Evolutionary conservation across 1,284 basidiomycete genomes (phyloP), one percentile per base, ranked within the genome.

Genomic region (Ceratorhiza oryzae-sativae): DNA sequence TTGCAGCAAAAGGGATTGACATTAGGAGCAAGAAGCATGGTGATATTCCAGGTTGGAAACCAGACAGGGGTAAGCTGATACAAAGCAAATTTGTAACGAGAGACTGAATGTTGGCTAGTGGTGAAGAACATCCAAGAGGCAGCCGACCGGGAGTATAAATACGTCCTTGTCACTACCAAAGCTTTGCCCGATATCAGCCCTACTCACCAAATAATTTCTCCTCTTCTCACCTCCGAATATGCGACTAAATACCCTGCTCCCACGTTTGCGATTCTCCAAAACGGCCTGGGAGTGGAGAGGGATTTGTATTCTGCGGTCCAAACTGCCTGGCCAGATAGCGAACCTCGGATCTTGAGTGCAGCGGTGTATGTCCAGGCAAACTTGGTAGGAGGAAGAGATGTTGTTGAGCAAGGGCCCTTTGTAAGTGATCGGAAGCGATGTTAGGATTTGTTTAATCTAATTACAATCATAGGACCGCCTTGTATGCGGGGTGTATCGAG

Each of bases 211-310:
- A 80, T 93, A 13, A 83, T 93, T 18, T 80, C 82, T 23, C 87
- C 90, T 0, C 80, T 90, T 1, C 81, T 93, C 30, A 82, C 83
- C 0, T 73, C 82, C 0, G 81, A 84, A 0, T 89, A 89, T 76
- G 77, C 81, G 2, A 82, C 84, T 4, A 76, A 77, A 18, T 80
- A 84, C 74, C 75, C 80, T 1, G 87, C 88, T 75, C 87, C 87
- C 0, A 85, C 85, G 1, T 90, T 90, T 75, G 86, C 90, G 1
- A 78, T 93, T 15, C 79, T 94, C 53, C 90, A 93, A 80, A 94
- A 94, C 78, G 92, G 92, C 1, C 81, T 94, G 3, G 88, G 87
- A 34, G 87, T 92, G 25, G 92, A 94, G 77, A 81, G 81, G 32
- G 90, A 91, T 72, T 80, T 92, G 34, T 88, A 90, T 76, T 76